Base-by-base conservation (phyloP, 2,329 filamentous ascomycete genomes). In the Zymoseptoria ardabiliae region DNA sequence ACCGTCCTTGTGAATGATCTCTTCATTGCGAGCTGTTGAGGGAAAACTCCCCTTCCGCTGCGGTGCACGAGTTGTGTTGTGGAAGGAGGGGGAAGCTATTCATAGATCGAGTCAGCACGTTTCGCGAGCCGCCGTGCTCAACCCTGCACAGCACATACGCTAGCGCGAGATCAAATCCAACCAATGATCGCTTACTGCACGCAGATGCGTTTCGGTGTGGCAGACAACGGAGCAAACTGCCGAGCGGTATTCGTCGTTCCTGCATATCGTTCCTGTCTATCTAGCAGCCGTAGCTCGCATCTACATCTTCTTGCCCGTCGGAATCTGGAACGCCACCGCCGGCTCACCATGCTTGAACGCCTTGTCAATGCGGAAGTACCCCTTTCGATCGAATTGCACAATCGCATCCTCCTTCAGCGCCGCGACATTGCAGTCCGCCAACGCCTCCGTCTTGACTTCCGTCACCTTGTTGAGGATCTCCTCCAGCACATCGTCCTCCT, bases 361-460 rank as follows among this genome's bases (percentile, higher is more conserved):
- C 65, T 77, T 79, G 76, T 97, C 93, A 23, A 96, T 86, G 56
- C 93, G 82, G 79, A 89, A 97, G 77, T 90, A 97, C 1, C 92
- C 93, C 76, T 93, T 91, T 62, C 93, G 83, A 80, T 97, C 93
- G 52, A 97, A 88, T 79, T 97, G 94, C 67, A 97, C 91, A 63
- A 97, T 93, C 68, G 96, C 91, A 70, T 91, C 89, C 72, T 85
- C 86, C 81, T 91, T 91, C 52, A 97, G 79, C 63, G 85, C 80
- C 0, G 82, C 81, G 0, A 96, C 87, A 68, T 92, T 95, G 70
- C 85, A 86, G 70, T 97, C 93, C 23, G 90, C 91, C 56, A 90
- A 73, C 1, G 89, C 90, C 65, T 88, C 83, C 56, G 87, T 87
- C 75, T 86, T 85, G 59, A 83, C 86, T 70, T 90, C 86, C 0